Evolutionary conservation across 305 asterid species (phyloP).

Genomic region (Lippia alba): DNA sequence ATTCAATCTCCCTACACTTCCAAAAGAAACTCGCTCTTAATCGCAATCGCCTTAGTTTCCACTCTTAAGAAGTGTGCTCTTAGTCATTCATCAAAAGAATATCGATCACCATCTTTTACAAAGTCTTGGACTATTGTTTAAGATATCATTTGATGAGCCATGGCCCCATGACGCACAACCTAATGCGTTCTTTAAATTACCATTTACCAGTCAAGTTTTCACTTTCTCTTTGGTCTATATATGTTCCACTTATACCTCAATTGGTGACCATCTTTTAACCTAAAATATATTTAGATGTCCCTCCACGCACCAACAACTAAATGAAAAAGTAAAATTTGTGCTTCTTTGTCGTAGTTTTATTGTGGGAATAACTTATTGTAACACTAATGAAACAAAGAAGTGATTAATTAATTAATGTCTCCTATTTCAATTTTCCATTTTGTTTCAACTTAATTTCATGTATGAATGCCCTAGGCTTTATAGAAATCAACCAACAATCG

Average conservation of each 20-base stretch:
- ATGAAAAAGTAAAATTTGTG: background rate
- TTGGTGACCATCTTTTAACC: background rate
- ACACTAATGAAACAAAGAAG: too few relatives aligned
- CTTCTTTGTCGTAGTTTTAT: slow-evolving; percentile 13
- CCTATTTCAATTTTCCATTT: too few relatives aligned
- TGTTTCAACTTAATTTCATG: too few relatives aligned
- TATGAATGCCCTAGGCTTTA: too few relatives aligned
- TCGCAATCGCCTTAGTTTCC: slow-evolving; percentile 16
- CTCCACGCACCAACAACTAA: slow-evolving; percentile 17
- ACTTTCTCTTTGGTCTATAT: background rate
- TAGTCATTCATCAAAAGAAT: slow-evolving; percentile 7
- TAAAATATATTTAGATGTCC: slow-evolving; percentile 1
- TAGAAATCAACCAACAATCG: too few relatives aligned
- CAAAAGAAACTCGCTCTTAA: background rate
- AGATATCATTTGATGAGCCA: slow-evolving; percentile 16
- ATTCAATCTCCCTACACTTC: background rate
- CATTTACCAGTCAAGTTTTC: slow-evolving; percentile 2
- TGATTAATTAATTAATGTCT: too few relatives aligned
- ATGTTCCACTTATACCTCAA: slow-evolving; percentile 1
- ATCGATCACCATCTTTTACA: background rate
- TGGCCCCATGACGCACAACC: slow-evolving; percentile 12
- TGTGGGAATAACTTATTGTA: too few relatives aligned
- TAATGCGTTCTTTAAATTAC: background rate
- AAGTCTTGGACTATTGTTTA: slow-evolving; percentile 29
- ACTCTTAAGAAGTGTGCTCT: slow-evolving; percentile 24